A percentile compares a stretch with the other conserved stretches of the same genome.
These are phyloP conservation scores for Begonia masoniana DNA, from an alignment of 306 rosid species.

Conservation along the genomic window DNA sequence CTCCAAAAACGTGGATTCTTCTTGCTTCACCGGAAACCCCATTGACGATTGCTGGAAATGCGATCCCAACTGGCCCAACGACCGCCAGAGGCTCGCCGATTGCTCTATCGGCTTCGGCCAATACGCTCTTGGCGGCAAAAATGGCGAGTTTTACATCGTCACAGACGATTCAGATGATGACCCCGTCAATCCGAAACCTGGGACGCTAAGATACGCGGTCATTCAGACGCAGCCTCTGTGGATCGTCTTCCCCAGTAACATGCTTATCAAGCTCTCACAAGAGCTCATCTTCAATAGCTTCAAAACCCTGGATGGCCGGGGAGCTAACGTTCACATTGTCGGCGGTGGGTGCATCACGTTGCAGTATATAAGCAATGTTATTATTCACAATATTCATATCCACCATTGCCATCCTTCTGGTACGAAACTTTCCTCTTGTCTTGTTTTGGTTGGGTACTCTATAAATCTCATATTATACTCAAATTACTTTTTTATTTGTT, in stretches of 20 bases:
- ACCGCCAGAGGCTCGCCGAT: constrained; percentile 74
- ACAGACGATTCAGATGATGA: constrained; percentile 79
- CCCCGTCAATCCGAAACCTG: constrained; percentile 65
- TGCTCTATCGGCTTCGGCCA: constrained; percentile 97
- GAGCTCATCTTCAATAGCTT: constrained; percentile 83
- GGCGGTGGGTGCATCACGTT: constrained; percentile 94
- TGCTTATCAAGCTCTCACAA: constrained; percentile 75
- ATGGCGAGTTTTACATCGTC: constrained; percentile 68
- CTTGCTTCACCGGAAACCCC: constrained; percentile 80
- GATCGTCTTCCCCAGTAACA: constrained; percentile 71
- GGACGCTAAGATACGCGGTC: constrained; percentile 68
- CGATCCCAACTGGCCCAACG: constrained; percentile 86
- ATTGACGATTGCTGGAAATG: constrained; percentile 99
- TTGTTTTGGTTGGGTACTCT: too few relatives aligned
- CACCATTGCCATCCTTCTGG: constrained; percentile 86
- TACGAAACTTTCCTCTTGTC: not conserved
- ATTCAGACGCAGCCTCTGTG: constrained; percentile 60
- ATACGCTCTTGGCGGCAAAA: constrained; percentile 80
- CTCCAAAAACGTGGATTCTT: constrained; percentile 18
- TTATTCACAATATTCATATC: constrained; percentile 79
- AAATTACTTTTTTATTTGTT: too few relatives aligned
- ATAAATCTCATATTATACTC: too few relatives aligned
- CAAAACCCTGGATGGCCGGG: constrained; percentile 87
- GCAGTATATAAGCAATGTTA: constrained; percentile 82
- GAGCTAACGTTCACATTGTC: constrained; percentile 86